Evolutionary conservation across 352 stramenopile genomes (phyloP).

Genomic region (Globisporangium paroecandrum): DNA sequence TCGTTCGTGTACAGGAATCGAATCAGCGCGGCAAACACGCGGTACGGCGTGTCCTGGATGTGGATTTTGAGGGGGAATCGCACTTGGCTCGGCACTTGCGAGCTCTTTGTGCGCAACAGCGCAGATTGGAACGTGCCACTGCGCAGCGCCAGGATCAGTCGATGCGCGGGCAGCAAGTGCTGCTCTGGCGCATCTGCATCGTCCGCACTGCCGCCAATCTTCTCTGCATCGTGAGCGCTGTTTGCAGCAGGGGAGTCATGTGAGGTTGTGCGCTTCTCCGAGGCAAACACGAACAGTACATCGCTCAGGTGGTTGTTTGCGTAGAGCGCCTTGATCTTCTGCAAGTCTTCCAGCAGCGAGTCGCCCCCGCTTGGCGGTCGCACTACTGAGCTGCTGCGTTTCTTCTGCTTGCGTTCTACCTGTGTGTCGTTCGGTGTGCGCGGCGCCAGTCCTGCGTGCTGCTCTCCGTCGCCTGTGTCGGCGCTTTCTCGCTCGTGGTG

Average conservation of each 20-base stretch:
- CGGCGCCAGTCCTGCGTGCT: neutral
- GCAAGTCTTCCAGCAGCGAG: constrained; percentile 45
- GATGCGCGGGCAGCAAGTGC: constrained; percentile 70
- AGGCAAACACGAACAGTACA: constrained; percentile 73
- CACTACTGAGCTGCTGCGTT: neutral
- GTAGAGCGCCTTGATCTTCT: constrained; percentile 55
- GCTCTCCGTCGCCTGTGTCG: neutral
- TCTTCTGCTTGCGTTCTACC: neutral
- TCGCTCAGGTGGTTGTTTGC: constrained; percentile 75
- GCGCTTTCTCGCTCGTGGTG: neutral
- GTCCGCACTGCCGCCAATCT: neutral
- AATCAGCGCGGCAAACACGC: constrained; percentile 64
- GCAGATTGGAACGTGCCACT: constrained; percentile 68
- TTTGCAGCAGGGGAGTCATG: neutral
- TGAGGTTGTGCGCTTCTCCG: constrained; percentile 20
- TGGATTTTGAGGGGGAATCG: constrained; percentile 81
- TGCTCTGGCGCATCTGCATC: constrained; percentile 17
- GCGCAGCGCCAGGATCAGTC: constrained; percentile 66
- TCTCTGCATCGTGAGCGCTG: neutral
- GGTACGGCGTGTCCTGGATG: constrained; percentile 76
- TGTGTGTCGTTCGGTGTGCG: neutral
- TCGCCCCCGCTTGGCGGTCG: constrained; percentile 11
- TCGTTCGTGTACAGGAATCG: constrained; percentile 81
- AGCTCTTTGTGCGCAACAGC: constrained; percentile 66
- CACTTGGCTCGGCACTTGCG: constrained; percentile 58